Evolutionary conservation across 495 filamentous ascomycete genomes (phyloP).

Genomic region (Trichoderma erinaceum): DNA sequence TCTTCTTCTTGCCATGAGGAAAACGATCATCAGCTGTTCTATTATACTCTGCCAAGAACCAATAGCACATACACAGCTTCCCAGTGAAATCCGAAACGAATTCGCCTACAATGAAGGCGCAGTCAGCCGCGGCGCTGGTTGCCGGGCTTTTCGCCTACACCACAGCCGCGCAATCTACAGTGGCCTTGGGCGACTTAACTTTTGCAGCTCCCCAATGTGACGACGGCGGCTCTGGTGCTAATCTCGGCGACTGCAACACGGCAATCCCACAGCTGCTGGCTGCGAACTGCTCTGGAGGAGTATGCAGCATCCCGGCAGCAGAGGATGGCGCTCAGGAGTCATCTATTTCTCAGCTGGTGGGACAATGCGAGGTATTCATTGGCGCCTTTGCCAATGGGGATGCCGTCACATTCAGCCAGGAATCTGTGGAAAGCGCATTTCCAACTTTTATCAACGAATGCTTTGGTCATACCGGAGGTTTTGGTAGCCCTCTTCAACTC

Average conservation of each 20-base stretch:
- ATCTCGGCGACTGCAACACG: neutral
- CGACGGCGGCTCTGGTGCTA: neutral
- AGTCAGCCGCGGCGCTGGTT: neutral
- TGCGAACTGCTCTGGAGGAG: neutral
- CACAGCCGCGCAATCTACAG: neutral
- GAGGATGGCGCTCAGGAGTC: neutral
- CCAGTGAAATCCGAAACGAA: neutral
- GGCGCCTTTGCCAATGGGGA: neutral
- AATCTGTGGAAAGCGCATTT: neutral
- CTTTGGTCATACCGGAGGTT: neutral
- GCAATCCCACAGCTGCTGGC: neutral
- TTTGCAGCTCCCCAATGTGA: neutral
- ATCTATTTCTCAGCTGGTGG: neutral
- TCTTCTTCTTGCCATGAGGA: neutral
- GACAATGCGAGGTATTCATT: neutral
- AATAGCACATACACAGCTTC: neutral
- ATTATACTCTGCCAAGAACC: neutral
- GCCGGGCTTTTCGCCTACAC: neutral
- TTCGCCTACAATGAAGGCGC: conserved; percentile 1
- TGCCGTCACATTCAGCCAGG: neutral
- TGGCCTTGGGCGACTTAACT: neutral
- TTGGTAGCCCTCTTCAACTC: neutral
- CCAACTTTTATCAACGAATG: neutral
- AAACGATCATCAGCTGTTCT: neutral
- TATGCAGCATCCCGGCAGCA: neutral